Percentiles rank a stretch among this genome's conserved stretches.
Conservation (phyloP, 805 yeast genomes). For the Kluyveromyces nonfermentans region DNA sequence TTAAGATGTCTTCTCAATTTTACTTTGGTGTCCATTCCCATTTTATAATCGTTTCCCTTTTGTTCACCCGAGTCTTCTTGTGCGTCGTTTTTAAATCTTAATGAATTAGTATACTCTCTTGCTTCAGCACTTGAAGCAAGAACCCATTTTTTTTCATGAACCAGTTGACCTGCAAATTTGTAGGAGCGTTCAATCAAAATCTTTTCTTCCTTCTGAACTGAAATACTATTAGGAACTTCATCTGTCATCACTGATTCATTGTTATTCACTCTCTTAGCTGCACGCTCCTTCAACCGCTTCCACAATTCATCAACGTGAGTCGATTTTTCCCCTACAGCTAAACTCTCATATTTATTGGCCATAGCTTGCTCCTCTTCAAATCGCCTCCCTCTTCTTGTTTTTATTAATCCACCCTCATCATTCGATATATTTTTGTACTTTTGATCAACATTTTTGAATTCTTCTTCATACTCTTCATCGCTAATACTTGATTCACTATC, state of each 20-base stretch:
- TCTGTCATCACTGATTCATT: constrained; percentile 19
- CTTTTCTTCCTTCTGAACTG: constrained; percentile 32
- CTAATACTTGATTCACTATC: constrained; percentile 27
- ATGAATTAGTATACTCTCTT: constrained; percentile 59
- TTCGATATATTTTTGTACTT: constrained; percentile 47
- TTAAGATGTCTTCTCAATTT: constrained; percentile 51
- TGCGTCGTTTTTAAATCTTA: constrained; percentile 30
- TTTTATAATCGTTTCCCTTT: background rate
- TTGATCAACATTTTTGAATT: constrained; percentile 22
- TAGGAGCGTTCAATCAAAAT: constrained; percentile 69
- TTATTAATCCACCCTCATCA: constrained; percentile 51
- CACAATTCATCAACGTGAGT: constrained; percentile 46
- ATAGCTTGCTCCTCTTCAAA: constrained; percentile 30
- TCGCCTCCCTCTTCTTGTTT: constrained; percentile 57
- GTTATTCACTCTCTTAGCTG: constrained; percentile 20
- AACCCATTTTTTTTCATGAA: constrained; percentile 72
- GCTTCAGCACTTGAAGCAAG: constrained; percentile 78
- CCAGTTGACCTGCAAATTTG: constrained; percentile 80
- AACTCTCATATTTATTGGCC: constrained; percentile 25
- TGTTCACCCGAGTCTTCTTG: constrained; percentile 11
- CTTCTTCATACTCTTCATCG: constrained; percentile 27
- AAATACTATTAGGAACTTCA: constrained; percentile 6
- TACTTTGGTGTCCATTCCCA: constrained; percentile 19
- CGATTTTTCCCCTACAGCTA: constrained; percentile 20
- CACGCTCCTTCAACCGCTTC: constrained; percentile 39